These are phyloP conservation scores for Monosporascus sp. DNA, from an alignment of 2,329 filamentous ascomycete species.

Conservation along the genomic window DNA sequence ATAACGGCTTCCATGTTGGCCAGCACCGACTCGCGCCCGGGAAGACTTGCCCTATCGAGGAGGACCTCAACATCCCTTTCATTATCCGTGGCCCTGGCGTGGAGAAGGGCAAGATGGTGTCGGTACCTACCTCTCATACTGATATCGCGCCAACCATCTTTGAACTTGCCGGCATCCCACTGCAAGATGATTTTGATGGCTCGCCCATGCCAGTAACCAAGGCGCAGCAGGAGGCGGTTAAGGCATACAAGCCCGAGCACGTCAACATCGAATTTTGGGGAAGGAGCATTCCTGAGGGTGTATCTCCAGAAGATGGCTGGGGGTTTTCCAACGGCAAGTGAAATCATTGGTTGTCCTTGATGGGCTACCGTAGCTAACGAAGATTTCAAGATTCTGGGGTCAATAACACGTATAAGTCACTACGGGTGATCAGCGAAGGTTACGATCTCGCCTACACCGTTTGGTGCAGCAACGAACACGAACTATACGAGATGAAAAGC, in stretches of 20 bases:
- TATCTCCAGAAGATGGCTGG: background rate
- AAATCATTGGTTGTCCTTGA: too few relatives aligned
- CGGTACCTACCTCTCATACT: conserved; percentile 38
- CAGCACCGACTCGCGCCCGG: conserved; percentile 42
- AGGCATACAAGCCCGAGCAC: conserved; percentile 28
- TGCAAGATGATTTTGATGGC: conserved; percentile 4
- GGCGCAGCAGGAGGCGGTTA: conserved; percentile 1
- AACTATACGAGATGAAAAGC: conserved; percentile 45
- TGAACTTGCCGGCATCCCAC: conserved; percentile 13
- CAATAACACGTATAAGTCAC: conserved; percentile 41
- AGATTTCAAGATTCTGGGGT: background rate
- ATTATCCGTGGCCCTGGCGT: conserved; percentile 41
- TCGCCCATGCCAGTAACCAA: conserved; percentile 22
- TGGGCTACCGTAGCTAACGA: too few relatives aligned
- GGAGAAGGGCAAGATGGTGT: conserved; percentile 23
- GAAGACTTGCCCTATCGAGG: conserved; percentile 41
- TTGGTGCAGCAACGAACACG: conserved; percentile 52
- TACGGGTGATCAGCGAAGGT: conserved; percentile 30
- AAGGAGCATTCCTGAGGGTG: conserved; percentile 10
- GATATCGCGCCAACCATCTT: conserved; percentile 43
- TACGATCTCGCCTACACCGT: conserved; percentile 45
- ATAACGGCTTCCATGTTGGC: conserved; percentile 45
- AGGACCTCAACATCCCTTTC: conserved; percentile 42
- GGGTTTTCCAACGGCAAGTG: too few relatives aligned
- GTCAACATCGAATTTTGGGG: conserved; percentile 41